phyloP scores from a whole-genome alignment of 192 early-diverging fungal genomes.

The Jimgerdemannia lactiflua region DNA sequence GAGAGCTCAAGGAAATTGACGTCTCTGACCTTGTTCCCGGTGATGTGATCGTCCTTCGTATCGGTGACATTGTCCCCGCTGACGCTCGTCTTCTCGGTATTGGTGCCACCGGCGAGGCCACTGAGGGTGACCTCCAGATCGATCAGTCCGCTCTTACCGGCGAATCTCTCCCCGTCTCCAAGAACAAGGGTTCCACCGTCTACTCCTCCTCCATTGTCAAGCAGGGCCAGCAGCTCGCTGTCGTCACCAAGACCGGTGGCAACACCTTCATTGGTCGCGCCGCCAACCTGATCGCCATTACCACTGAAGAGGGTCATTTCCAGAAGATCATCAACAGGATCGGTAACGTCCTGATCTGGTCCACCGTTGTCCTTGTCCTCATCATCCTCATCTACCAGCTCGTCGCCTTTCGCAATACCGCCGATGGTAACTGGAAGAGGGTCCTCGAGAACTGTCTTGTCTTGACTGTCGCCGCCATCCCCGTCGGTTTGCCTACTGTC shows the following conservation, averaged over 20 bases:
- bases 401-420: slow-evolving; percentile 42
- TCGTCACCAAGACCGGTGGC: slow-evolving; percentile 87
- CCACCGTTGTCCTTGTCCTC: slow-evolving; percentile 67
- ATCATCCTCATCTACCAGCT: slow-evolving; percentile 76
- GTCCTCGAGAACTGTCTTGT: slow-evolving; percentile 69
- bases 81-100: slow-evolving; percentile 78
- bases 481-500: slow-evolving; percentile 87
- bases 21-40: slow-evolving; percentile 79
- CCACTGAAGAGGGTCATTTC: slow-evolving; percentile 91
- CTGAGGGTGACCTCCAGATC: slow-evolving; percentile 77
- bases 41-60: slow-evolving; percentile 82
- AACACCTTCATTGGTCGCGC: slow-evolving; percentile 93
- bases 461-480: slow-evolving; percentile 85
- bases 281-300: slow-evolving; percentile 85
- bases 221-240: slow-evolving; percentile 89
- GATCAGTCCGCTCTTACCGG: slow-evolving; percentile 93
- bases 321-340: slow-evolving; percentile 92
- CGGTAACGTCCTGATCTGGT: slow-evolving; percentile 86
- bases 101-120: slow-evolving; percentile 66
- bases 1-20: slow-evolving; percentile 66
- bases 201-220: slow-evolving; percentile 92
- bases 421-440: slow-evolving; percentile 47
- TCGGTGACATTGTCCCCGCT: slow-evolving; percentile 93
- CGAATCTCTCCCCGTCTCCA: slow-evolving; percentile 85
- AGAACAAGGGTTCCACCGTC: slow-evolving; percentile 75